Evolutionary conservation across 2,329 filamentous ascomycete species (phyloP), one percentile per base, ranked within the genome.

Genomic region (Cercospora nicotianae): DNA sequence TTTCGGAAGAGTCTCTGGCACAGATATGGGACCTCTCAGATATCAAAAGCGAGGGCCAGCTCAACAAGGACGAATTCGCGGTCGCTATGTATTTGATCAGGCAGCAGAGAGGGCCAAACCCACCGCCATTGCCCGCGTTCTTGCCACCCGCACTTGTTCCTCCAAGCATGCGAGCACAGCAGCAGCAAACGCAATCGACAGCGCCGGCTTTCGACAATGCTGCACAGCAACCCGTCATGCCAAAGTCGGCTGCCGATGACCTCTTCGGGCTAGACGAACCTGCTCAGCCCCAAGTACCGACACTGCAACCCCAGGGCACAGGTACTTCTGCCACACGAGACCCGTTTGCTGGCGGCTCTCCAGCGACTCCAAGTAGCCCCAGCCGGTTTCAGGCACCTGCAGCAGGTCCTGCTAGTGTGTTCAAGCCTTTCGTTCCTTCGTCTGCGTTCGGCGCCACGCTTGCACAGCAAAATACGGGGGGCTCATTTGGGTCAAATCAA

Each of bases 21-120:
- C 92, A 96, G 75, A 96, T 99, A 71, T 99, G 95, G 95, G 95
- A 99, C 78, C 87, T 99, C 31, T 91, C 95, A 13, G 95, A 99
- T 80, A 93, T 97, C 80, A 93, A 92, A 76, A 95, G 93, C 7
- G 91, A 94, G 73, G 95, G 95, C 10, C 90, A 91, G 66, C 83
- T 99, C 66, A 93, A 87, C 58, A 89, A 88, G 74, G 95, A 99
- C 73, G 94, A 97, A 75, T 99, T 99, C 77, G 93, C 95, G 0
- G 93, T 99, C 58, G 94, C 95, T 63, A 97, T 99, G 94, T 96
- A 96, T 77, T 85, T 99, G 61, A 97, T 99, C 74, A 88, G 94
- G 69, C 92, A 96, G 78, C 94, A 97, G 78, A 87, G 94, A 64
- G 91, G 87, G 71, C 90, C 89, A 70, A 88, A 88, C 66, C 88